Evolutionary conservation across 371 early-diverging fungal species (phyloP).

Genomic region (Sanchytrium tribonematis): DNA sequence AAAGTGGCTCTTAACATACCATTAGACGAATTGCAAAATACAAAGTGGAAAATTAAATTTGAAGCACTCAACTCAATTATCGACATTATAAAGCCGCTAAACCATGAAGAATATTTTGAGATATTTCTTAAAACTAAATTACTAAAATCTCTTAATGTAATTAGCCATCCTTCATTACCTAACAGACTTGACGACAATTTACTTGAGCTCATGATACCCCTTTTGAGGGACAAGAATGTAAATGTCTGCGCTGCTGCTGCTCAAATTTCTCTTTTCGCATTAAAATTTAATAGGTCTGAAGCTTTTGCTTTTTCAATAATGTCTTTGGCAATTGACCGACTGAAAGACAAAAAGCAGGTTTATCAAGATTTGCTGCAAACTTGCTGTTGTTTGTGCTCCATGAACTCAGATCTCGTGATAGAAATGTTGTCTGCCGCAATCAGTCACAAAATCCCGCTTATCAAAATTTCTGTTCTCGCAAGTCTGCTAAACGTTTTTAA

Average conservation of each 20-base stretch:
- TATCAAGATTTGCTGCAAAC: background rate
- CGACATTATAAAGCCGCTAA: background rate
- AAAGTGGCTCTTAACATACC: background rate
- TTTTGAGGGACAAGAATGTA: background rate
- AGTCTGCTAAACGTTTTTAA: background rate
- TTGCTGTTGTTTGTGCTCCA: background rate
- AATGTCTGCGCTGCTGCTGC: background rate
- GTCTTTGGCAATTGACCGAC: background rate
- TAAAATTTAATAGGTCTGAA: background rate
- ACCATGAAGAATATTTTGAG: background rate
- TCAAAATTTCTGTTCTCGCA: background rate
- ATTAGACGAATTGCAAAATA: background rate
- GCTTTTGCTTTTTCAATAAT: background rate
- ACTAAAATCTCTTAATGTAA: background rate
- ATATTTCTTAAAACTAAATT: background rate
- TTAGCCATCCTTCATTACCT: background rate
- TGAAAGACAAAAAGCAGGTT: background rate
- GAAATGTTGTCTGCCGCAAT: background rate
- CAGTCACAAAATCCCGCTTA: background rate
- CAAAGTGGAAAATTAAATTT: background rate
- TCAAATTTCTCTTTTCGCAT: background rate
- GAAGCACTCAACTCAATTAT: background rate
- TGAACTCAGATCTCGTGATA: background rate
- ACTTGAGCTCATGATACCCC: background rate
- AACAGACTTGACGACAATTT: background rate